Conservation (phyloP, 2,329 filamentous ascomycete genomes). For the Fusarium illudens region DNA sequence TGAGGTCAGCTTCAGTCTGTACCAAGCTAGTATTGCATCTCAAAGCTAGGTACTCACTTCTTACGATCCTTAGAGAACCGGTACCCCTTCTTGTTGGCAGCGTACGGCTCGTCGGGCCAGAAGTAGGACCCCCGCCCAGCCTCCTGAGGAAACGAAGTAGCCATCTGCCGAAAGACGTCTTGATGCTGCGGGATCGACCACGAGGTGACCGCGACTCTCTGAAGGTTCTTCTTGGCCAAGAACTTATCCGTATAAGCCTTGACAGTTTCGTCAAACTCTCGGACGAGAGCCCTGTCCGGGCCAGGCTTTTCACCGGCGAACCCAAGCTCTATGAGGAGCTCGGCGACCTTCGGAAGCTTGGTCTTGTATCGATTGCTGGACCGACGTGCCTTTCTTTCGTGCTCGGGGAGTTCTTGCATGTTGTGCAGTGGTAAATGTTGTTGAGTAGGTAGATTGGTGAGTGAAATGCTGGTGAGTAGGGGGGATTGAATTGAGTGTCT, state of each 20-base stretch:
- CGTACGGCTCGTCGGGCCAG: conserved; percentile 13
- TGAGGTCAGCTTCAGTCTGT: not conserved
- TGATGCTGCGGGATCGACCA: not conserved
- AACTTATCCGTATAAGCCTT: not conserved
- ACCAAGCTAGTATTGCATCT: not conserved
- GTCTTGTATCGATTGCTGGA: not conserved
- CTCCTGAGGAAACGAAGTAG: conserved; percentile 6
- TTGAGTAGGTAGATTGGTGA: not conserved
- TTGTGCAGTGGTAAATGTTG: not conserved
- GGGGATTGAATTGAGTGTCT: not conserved
- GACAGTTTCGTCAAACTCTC: not conserved
- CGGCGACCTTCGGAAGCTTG: not conserved
- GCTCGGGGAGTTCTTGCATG: not conserved
- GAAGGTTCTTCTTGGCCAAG: not conserved
- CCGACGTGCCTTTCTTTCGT: not conserved
- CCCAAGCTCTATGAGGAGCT: not conserved
- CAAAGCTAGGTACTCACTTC: not conserved
- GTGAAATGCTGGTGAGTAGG: not conserved
- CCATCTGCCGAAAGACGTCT: not conserved
- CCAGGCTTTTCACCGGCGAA: not conserved
- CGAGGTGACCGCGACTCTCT: not conserved
- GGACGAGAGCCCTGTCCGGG: not conserved
- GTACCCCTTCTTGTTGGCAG: not conserved
- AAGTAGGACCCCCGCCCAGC: not conserved
- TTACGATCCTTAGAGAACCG: not conserved